Percentiles rank a stretch among this genome's conserved stretches.
These are phyloP conservation scores for Leptosphaerulina australis DNA, from an alignment of 2,329 filamentous ascomycete genomes.

Conservation along the genomic window DNA sequence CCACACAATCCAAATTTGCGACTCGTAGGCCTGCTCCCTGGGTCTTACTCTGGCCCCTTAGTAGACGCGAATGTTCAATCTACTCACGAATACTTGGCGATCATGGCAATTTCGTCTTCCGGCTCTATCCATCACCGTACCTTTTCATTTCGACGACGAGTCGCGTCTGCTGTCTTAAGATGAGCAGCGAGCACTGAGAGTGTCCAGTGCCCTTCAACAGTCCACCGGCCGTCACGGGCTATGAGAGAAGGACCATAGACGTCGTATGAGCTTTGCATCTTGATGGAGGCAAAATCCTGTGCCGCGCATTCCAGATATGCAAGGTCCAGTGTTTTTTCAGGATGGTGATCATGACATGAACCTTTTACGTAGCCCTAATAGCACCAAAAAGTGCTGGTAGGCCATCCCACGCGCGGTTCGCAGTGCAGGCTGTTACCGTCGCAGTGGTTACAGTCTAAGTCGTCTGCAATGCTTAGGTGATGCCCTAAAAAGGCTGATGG, in stretches of 20 bases:
- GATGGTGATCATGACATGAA: constrained; percentile 23
- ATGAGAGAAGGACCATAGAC: constrained; percentile 16
- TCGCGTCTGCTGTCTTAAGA: too few relatives aligned
- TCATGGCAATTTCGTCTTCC: too few relatives aligned
- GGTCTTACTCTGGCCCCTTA: not conserved
- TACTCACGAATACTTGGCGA: too few relatives aligned
- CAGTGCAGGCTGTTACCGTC: constrained; percentile 5
- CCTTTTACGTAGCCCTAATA: constrained; percentile 30
- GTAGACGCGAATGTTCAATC: too few relatives aligned
- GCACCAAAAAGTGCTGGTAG: constrained; percentile 16
- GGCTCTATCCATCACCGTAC: too few relatives aligned
- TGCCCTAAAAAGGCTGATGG: not conserved
- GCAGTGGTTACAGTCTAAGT: not conserved
- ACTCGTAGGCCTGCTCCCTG: not conserved
- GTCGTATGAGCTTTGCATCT: constrained; percentile 27
- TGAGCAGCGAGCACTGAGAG: too few relatives aligned
- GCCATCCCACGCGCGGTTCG: constrained; percentile 26
- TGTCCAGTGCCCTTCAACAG: too few relatives aligned
- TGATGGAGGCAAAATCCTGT: constrained; percentile 14
- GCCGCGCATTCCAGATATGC: constrained; percentile 14
- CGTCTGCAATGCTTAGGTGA: not conserved
- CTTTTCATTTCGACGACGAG: too few relatives aligned
- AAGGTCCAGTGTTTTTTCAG: constrained; percentile 22
- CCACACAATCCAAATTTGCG: not conserved
- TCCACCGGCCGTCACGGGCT: too few relatives aligned